phyloP scores from a whole-genome alignment of 805 yeast genomes.

The Sugiyamaella americana region DNA sequence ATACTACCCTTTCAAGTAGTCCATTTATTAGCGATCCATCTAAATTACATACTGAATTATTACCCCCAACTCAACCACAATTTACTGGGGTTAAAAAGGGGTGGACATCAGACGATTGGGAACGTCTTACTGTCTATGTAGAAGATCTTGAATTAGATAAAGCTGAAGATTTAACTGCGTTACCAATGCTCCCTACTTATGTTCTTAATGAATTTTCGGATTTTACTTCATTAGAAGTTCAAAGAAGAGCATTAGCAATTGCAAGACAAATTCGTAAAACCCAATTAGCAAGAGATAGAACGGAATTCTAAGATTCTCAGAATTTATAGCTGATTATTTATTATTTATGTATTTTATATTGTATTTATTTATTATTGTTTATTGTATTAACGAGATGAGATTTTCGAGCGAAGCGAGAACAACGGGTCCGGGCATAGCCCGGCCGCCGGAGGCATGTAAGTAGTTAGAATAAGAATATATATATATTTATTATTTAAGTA shows the following conservation, averaged over 20 bases:
- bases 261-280: slow-evolving; percentile 7
- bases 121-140: slow-evolving; percentile 2
- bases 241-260: slow-evolving; percentile 14
- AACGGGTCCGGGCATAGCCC: no score
- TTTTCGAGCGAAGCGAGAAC: no score
- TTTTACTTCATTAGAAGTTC: slow-evolving; percentile 9
- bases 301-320: not conserved
- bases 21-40: not conserved
- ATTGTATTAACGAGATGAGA: not conserved
- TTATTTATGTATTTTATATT: not conserved
- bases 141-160: slow-evolving; percentile 4
- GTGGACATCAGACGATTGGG: slow-evolving; percentile 15
- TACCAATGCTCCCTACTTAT: slow-evolving; percentile 11
- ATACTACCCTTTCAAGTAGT: not conserved
- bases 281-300: not conserved
- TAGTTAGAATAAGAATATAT: no score
- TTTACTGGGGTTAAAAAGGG: not conserved
- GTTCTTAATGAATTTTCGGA: slow-evolving; percentile 6
- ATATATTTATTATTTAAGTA: no score
- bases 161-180: slow-evolving; percentile 4
- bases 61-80: not conserved
- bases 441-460: no score
- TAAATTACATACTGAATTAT: not conserved
- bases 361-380: slow-evolving; percentile 2
- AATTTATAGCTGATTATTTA: not conserved